Evolutionary conservation across 2,329 filamentous ascomycete species (phyloP).

Genomic region (Torrubiellomyces zombiae): DNA sequence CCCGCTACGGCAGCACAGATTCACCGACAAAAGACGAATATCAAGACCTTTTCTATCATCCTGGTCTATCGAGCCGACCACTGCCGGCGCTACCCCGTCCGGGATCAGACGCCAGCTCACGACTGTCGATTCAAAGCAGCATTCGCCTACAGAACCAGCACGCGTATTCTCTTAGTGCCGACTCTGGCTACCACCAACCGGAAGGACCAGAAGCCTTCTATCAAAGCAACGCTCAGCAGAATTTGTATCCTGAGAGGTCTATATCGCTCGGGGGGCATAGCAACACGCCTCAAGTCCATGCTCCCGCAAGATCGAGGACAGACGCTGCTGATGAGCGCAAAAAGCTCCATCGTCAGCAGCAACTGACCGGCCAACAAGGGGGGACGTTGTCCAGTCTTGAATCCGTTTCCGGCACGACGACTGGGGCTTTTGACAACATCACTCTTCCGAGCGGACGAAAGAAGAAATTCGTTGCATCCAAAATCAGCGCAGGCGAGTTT

Average conservation of each 20-base stretch:
- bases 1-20: conserved; percentile 42
- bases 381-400: conserved; percentile 40
- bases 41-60: conserved; percentile 87
- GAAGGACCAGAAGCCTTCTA: conserved; percentile 35
- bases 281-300: conserved; percentile 59
- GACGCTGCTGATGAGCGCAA: conserved; percentile 65
- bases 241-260: conserved; percentile 45
- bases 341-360: conserved; percentile 34
- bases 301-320: conserved; percentile 84
- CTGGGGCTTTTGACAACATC: conserved; percentile 62
- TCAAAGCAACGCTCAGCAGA: conserved; percentile 17
- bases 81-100: conserved; percentile 45
- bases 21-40: conserved; percentile 57
- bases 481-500: conserved; percentile 67
- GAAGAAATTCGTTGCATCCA: conserved; percentile 71
- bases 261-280: conserved; percentile 73
- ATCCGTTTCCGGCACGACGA: conserved; percentile 30
- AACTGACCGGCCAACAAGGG: conserved; percentile 32
- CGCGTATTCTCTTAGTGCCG: conserved; percentile 29
- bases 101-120: conserved; percentile 42
- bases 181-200: conserved; percentile 22
- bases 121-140: conserved; percentile 27
- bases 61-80: conserved; percentile 52
- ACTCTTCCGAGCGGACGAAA: conserved; percentile 64
- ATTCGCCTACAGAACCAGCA: conserved; percentile 29